Base-by-base conservation (phyloP, 2,329 filamentous ascomycete genomes). In the Lojkania enalia region DNA sequence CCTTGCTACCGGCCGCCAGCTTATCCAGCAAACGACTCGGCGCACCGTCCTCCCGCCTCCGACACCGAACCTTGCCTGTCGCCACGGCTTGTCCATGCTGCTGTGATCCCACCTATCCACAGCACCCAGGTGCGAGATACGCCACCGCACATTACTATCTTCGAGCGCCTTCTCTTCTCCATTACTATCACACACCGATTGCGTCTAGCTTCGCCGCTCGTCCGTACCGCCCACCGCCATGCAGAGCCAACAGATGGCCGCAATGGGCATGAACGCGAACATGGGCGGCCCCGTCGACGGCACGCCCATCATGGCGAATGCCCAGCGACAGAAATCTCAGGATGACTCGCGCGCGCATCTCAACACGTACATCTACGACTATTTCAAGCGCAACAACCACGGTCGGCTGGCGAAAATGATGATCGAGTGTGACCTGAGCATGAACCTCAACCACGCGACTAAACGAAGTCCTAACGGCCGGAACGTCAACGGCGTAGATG, bases 341-440 rank as follows among this genome's bases (percentile, higher is more conserved):
- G 9, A 61, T 20, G 67, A 73, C 48, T 70, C 72, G 49, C 63
- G 71, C 52, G 81, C 78, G 37, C 73, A 84, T 48, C 79, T 94
- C 39, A 91, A 92, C 73, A 92, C 88, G 15, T 91, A 91, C 69
- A 94, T 94, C 56, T 94, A 92, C 77, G 88, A 94, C 64, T 92
- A 94, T 69, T 92, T 97, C 55, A 77, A 96, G 55, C 89, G 88
- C 63, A 87, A 90, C 69, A 81, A 84, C 57, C 89, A 96, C 80
- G 86, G 82, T 64, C 88, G 94, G 55, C 86, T 88, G 66, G 94
- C 94, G 55, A 84, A 89, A 58, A 80, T 85, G 37, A 68, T 71
- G 56, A 61, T 76, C 50, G 71, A 75, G 30, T 60, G 57, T 19
- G 57, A 64, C 31, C 48, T 68, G 79, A 80, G 69, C 82, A 87